phyloP scores from a whole-genome alignment of 352 stramenopile species.

The Globisporangium barbulae region DNA sequence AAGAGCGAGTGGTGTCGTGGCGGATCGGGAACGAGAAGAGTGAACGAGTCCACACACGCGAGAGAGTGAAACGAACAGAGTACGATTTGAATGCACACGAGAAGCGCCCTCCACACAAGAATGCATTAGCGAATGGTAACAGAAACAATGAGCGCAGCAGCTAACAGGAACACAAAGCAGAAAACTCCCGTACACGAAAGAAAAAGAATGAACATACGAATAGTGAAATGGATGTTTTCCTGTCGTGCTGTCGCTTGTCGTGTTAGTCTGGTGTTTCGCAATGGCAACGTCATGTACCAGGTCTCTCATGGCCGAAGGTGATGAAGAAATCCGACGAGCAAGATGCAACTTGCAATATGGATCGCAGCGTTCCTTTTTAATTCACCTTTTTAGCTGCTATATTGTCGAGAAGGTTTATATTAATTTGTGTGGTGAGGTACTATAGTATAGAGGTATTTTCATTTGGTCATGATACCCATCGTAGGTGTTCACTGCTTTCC shows the following conservation, averaged over 20 bases:
- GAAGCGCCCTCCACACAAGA: not conserved
- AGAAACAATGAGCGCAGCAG: conserved; percentile 9
- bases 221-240: conserved; percentile 10
- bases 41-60: not conserved
- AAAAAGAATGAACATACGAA: conserved; percentile 12
- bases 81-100: conserved; percentile 12
- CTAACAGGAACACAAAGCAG: not conserved
- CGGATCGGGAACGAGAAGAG: not conserved
- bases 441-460: not conserved
- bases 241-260: not conserved
- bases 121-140: conserved; percentile 4
- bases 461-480: not conserved
- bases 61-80: not conserved
- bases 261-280: not conserved
- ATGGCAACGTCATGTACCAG: not conserved
- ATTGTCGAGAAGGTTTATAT: not conserved
- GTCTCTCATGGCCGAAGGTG: not conserved
- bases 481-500: not conserved
- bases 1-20: not conserved
- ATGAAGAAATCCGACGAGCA: not conserved
- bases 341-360: not conserved
- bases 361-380: not conserved
- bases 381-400: not conserved
- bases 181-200: conserved; percentile 2
- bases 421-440: not conserved